Evolutionary conservation across 1,284 basidiomycete species (phyloP).

Genomic region (Ceraceosorus bombacis): DNA sequence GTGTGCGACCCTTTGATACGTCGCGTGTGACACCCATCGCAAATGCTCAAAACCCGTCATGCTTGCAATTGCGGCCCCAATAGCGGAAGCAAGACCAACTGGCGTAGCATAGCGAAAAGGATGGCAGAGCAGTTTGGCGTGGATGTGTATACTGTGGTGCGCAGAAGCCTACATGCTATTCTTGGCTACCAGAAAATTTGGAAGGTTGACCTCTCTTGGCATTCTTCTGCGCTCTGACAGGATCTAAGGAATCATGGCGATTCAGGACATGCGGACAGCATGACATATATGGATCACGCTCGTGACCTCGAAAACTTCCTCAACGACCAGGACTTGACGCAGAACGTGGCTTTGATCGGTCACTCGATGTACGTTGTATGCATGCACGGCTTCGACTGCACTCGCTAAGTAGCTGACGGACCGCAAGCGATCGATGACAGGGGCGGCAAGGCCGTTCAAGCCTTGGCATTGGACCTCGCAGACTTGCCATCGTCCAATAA

Average conservation of each 20-base stretch:
- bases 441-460: constrained; percentile 82
- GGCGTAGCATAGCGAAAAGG: constrained; percentile 63
- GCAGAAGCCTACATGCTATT: background rate
- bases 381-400: too few species aligned
- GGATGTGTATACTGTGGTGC: constrained; percentile 66
- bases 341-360: constrained; percentile 64
- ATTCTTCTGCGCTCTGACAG: constrained; percentile 48
- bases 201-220: too few species aligned
- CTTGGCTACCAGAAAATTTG: background rate
- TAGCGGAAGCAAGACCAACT: constrained; percentile 74
- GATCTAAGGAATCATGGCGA: constrained; percentile 76
- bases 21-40: background rate
- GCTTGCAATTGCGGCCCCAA: too few species aligned
- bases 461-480: constrained; percentile 60
- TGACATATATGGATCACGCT: constrained; percentile 66
- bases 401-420: too few species aligned
- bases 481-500: constrained; percentile 39
- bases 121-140: constrained; percentile 58
- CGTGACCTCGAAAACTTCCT: constrained; percentile 60
- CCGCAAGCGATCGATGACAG: background rate
- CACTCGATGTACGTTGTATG: constrained; percentile 61
- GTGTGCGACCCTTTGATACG: background rate
- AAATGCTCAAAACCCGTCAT: too few species aligned
- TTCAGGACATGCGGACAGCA: constrained; percentile 64
- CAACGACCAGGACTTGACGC: constrained; percentile 43